A percentile compares a stretch with the other conserved stretches of the same genome.
Evolutionary conservation across 78 protist genomes (phyloP).

Genomic region (Anaeramoeba flamelloides): DNA sequence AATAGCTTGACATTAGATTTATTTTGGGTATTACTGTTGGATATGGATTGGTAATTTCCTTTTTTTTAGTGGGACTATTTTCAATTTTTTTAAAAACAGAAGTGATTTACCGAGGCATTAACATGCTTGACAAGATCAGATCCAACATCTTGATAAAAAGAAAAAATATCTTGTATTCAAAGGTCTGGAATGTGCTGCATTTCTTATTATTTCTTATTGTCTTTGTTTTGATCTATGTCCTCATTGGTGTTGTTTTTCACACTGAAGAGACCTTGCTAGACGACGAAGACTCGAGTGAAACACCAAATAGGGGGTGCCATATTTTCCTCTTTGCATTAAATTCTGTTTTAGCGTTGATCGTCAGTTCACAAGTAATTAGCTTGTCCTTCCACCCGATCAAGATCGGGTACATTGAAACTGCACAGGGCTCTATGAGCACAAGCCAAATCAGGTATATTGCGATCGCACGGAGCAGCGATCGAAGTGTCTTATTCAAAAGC

Average conservation of each 20-base stretch:
- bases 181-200: not conserved
- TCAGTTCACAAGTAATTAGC: not conserved
- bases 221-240: not conserved
- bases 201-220: not conserved
- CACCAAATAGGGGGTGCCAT: not conserved
- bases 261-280: not conserved
- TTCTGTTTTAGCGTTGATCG: not conserved
- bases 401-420: not conserved
- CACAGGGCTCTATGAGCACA: not conserved
- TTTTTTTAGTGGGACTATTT: not conserved
- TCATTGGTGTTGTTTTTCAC: not conserved
- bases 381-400: not conserved
- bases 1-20: not conserved
- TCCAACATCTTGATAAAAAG: not conserved
- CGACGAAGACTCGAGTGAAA: not conserved
- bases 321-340: not conserved
- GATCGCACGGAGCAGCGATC: not conserved
- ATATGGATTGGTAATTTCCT: not conserved
- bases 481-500: not conserved
- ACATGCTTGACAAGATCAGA: not conserved
- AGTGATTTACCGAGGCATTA: not conserved
- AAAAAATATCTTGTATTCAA: not conserved
- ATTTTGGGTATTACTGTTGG: not conserved
- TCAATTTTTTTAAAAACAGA: not conserved
- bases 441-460: not conserved